Conservation (phyloP, 306 rosid species). For the Urtica urens region DNA sequence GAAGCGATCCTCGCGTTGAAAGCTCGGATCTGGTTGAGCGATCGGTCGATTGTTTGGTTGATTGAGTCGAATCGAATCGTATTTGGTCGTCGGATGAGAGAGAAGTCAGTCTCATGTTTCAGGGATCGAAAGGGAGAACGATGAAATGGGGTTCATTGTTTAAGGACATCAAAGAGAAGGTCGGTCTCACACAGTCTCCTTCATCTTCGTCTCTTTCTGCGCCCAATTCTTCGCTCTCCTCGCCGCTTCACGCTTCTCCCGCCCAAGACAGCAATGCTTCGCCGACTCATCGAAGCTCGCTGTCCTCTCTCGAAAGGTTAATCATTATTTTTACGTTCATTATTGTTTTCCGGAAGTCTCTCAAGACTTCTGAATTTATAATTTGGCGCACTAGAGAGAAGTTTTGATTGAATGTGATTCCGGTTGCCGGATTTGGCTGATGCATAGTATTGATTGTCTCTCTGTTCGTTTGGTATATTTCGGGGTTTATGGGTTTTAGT, state of each 20-base stretch:
- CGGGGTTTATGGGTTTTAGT: constrained; percentile 16
- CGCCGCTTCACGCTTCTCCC: constrained; percentile 19
- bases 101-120: constrained; percentile 36
- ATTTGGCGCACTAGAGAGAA: constrained; percentile 11
- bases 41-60: constrained; percentile 9
- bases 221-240: constrained; percentile 22
- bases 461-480: not conserved
- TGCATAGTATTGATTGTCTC: constrained; percentile 23
- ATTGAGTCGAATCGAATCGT: no score
- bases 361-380: not conserved
- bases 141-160: constrained; percentile 99
- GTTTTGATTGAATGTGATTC: not conserved
- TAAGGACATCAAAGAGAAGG: constrained; percentile 98
- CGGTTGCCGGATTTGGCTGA: constrained; percentile 17
- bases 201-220: constrained; percentile 29
- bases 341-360: not conserved
- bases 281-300: constrained; percentile 39
- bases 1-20: constrained; percentile 31
- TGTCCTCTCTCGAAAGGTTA: constrained; percentile 67
- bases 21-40: constrained; percentile 57
- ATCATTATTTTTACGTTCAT: not conserved
- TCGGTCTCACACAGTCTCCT: constrained; percentile 67
- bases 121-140: constrained; percentile 54
- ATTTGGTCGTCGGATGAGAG: constrained; percentile 62
- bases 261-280: constrained; percentile 35